phyloP scores from a whole-genome alignment of 2,329 filamentous ascomycete species.

The Penicillium griseofulvum region DNA sequence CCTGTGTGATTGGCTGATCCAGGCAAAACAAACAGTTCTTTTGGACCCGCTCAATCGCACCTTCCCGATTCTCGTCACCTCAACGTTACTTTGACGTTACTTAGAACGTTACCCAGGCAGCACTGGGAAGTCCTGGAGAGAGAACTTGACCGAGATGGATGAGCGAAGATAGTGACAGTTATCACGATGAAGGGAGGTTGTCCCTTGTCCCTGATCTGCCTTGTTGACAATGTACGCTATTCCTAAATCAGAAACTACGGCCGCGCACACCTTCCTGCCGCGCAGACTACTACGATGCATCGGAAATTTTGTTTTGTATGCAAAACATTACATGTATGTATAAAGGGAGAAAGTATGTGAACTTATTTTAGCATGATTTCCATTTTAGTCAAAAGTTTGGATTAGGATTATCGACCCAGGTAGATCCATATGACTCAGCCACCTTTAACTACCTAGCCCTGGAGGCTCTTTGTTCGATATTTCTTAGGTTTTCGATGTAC shows the following conservation, averaged over 20 bases:
- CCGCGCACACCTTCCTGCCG: background rate
- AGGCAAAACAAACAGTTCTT: slow-evolving; percentile 25
- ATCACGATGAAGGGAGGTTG: background rate
- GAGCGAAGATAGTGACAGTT: background rate
- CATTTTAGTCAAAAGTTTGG: background rate
- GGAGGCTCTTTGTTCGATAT: no score
- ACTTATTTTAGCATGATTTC: background rate
- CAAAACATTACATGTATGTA: background rate
- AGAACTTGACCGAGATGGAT: background rate
- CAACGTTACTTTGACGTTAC: background rate
- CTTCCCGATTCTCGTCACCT: background rate
- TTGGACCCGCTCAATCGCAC: slow-evolving; percentile 5
- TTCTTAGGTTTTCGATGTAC: no score
- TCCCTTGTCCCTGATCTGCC: slow-evolving; percentile 4
- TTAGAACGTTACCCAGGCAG: no score
- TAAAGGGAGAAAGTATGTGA: background rate
- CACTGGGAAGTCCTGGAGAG: background rate
- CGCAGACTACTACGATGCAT: background rate
- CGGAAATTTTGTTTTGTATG: background rate
- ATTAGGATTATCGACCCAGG: background rate
- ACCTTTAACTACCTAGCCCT: no score
- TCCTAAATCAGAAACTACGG: background rate
- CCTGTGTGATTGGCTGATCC: slow-evolving; percentile 16
- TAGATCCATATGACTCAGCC: no score
- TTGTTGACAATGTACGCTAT: slow-evolving; percentile 5